phyloP scores from a whole-genome alignment of 176 grass and related monocot species.

The Aegilops longissima region DNA sequence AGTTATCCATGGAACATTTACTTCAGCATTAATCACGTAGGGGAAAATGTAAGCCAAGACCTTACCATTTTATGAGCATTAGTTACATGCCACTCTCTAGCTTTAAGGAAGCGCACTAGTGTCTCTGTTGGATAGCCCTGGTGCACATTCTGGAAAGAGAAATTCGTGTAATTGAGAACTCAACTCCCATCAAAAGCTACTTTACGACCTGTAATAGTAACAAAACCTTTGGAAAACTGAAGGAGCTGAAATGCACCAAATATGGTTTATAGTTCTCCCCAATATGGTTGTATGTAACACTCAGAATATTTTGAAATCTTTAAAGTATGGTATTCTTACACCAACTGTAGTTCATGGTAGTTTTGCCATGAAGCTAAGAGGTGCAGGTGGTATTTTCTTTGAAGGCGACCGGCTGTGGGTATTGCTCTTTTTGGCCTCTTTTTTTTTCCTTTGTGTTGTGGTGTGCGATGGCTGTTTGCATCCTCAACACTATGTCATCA shows the following conservation, averaged over 20 bases:
- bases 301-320: neutral
- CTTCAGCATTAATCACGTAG: slow-evolving; percentile 15
- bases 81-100: slow-evolving; percentile 66
- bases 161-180: neutral
- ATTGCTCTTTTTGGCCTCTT: neutral
- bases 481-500: neutral
- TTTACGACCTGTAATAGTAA: neutral
- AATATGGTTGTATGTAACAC: neutral
- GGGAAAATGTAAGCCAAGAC: neutral
- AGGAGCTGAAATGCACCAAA: neutral
- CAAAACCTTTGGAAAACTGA: neutral
- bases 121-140: slow-evolving; percentile 62
- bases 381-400: neutral
- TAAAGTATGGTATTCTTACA: neutral
- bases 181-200: slow-evolving; percentile 7
- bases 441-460: neutral
- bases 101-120: slow-evolving; percentile 74
- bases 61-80: slow-evolving; percentile 77
- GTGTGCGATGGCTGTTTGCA: neutral
- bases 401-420: neutral
- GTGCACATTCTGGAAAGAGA: slow-evolving; percentile 62
- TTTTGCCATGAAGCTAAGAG: neutral
- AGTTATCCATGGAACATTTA: slow-evolving; percentile 20
- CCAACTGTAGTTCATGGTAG: neutral
- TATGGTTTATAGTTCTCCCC: neutral